A percentile compares a stretch with the other conserved stretches of the same genome.
These are phyloP conservation scores for Fusarium globosum DNA, from an alignment of 2,329 filamentous ascomycete genomes.

Conservation along the genomic window DNA sequence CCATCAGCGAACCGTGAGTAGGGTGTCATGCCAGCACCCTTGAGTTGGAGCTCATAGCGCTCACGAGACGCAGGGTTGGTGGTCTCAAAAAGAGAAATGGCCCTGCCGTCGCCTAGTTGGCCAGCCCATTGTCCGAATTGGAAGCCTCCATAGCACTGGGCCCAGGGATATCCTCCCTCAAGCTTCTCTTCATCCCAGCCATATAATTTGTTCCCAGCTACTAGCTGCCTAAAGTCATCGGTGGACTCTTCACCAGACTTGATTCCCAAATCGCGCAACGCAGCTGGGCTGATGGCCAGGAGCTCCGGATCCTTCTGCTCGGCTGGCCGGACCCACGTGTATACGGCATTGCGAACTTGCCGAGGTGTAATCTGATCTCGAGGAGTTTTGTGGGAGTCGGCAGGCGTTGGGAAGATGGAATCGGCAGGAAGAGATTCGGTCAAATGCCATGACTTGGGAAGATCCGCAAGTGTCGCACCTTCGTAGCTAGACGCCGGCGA, in stretches of 20 bases:
- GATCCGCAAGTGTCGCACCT: constrained; percentile 60
- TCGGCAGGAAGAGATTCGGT: constrained; percentile 80
- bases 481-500: constrained; percentile 25
- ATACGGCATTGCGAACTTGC: constrained; percentile 85
- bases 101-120: constrained; percentile 92
- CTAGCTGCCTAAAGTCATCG: constrained; percentile 79
- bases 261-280: constrained; percentile 85
- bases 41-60: constrained; percentile 91
- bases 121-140: constrained; percentile 91
- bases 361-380: constrained; percentile 82
- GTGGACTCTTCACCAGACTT: constrained; percentile 73
- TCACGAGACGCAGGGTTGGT: constrained; percentile 77
- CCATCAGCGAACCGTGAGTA: constrained; percentile 98
- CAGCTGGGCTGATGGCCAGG: constrained; percentile 81
- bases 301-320: constrained; percentile 78
- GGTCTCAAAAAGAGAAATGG: constrained; percentile 92
- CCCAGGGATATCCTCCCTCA: constrained; percentile 91
- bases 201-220: constrained; percentile 84
- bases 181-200: constrained; percentile 77
- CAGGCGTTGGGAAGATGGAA: constrained; percentile 80
- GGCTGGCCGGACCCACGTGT: constrained; percentile 90
- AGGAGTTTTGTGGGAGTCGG: constrained; percentile 82
- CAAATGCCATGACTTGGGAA: constrained; percentile 74
- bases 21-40: constrained; percentile 91
- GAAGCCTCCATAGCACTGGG: constrained; percentile 94